A percentile compares a stretch with the other conserved stretches of the same genome.
Conservation (phyloP, 768 basidiomycete genomes). For the Leccinum aurantiacum region DNA sequence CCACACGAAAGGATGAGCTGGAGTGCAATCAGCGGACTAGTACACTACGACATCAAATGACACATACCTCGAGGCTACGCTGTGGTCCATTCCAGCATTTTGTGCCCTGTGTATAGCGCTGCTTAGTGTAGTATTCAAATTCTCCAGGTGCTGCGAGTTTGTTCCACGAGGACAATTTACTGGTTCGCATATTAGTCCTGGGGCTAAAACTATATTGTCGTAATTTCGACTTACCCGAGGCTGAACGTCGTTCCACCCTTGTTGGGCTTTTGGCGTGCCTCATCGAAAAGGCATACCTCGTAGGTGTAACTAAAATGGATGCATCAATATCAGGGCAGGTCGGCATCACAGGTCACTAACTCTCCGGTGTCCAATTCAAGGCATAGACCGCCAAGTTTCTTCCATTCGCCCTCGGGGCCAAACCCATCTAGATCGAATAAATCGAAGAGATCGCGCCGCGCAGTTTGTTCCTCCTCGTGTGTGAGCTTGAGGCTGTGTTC, state of each 20-base stretch:
- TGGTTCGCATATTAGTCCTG: slow-evolving; percentile 30
- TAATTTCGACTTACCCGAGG: slow-evolving; percentile 70
- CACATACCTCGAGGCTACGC: slow-evolving; percentile 72
- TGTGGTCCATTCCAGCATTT: slow-evolving; percentile 97
- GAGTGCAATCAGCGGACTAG: slow-evolving; percentile 4
- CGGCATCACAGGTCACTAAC: slow-evolving; percentile 50
- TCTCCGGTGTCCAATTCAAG: slow-evolving; percentile 84
- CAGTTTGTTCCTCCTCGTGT: slow-evolving; percentile 52
- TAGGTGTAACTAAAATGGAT: slow-evolving; percentile 74
- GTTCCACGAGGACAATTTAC: slow-evolving; percentile 83
- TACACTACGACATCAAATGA: neutral
- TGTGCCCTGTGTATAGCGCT: slow-evolving; percentile 79
- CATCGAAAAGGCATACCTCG: slow-evolving; percentile 88
- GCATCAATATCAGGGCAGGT: slow-evolving; percentile 8
- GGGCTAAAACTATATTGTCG: neutral
- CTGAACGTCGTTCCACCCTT: slow-evolving; percentile 72
- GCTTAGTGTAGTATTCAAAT: slow-evolving; percentile 75
- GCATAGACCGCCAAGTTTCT: slow-evolving; percentile 85
- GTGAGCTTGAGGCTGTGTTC: slow-evolving; percentile 56
- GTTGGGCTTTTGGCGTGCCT: slow-evolving; percentile 85
- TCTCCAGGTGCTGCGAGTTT: slow-evolving; percentile 53
- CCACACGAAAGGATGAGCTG: slow-evolving; percentile 86
- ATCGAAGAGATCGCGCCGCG: slow-evolving; percentile 58
- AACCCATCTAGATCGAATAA: slow-evolving; percentile 68
- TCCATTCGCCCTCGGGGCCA: slow-evolving; percentile 89